phyloP scores from a whole-genome alignment of 2,329 filamentous ascomycete species.

The Nigrospora osmanthi region DNA sequence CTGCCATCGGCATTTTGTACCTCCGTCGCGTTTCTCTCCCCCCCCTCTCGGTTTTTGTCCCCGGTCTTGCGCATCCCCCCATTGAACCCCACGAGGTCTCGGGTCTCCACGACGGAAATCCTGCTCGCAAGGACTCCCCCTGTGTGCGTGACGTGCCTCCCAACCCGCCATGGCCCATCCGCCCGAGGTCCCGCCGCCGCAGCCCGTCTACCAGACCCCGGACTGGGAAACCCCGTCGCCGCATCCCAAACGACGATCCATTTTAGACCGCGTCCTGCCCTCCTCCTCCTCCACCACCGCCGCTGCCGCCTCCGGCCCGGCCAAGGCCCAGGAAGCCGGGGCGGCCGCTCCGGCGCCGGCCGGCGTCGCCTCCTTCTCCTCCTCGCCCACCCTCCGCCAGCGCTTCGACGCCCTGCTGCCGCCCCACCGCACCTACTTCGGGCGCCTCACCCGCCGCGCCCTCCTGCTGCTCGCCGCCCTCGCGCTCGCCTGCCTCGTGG shows the following conservation, averaged over 20 bases:
- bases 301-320: not conserved
- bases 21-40: too few relatives aligned
- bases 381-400: slow-evolving; percentile 1
- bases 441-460: slow-evolving; percentile 14
- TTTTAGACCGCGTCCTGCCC: slow-evolving; percentile 2
- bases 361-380: not conserved
- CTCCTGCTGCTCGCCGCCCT: slow-evolving; percentile 11
- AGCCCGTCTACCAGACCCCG: slow-evolving; percentile 9
- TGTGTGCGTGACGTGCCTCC: not conserved
- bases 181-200: not conserved
- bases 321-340: not conserved
- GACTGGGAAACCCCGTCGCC: slow-evolving; percentile 7
- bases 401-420: slow-evolving; percentile 14
- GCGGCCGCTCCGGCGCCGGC: not conserved
- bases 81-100: not conserved
- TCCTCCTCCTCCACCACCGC: too few relatives aligned
- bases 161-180: not conserved
- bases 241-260: slow-evolving; percentile 2
- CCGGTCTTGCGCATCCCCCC: too few relatives aligned
- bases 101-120: not conserved
- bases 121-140: not conserved
- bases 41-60: not conserved
- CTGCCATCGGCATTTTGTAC: not conserved
- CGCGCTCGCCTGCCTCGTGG: slow-evolving; percentile 10
- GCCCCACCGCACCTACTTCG: slow-evolving; percentile 14